phyloP scores from a whole-genome alignment of 768 basidiomycete species.

The Hydnomerulius pinastri region DNA sequence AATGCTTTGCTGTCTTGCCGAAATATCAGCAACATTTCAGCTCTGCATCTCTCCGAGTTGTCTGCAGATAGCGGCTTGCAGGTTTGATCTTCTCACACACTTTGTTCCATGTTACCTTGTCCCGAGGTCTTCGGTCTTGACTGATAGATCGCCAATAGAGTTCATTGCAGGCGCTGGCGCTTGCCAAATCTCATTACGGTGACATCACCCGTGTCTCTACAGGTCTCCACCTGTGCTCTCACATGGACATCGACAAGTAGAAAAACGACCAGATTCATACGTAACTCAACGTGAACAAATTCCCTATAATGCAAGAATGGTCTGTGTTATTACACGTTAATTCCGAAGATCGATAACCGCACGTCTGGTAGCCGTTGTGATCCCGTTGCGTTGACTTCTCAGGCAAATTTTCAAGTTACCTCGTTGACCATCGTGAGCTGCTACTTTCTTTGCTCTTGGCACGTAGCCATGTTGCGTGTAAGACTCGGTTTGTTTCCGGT shows the following conservation, averaged over 20 bases:
- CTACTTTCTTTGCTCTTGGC: neutral
- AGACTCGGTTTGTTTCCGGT: neutral
- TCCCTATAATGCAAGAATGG: no score
- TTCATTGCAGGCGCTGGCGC: neutral
- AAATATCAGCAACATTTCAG: conserved; percentile 6
- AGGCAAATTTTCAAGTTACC: neutral
- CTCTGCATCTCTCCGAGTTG: neutral
- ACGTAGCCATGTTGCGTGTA: neutral
- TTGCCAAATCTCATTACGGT: neutral
- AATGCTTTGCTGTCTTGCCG: conserved; percentile 4
- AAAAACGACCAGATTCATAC: neutral
- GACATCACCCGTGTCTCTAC: conserved; percentile 5
- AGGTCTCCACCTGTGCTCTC: no score
- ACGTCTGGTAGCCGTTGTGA: neutral
- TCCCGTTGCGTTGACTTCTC: neutral
- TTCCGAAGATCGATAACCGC: no score
- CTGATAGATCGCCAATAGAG: neutral
- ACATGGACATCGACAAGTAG: neutral
- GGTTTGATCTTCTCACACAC: conserved; percentile 17
- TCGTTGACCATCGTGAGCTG: neutral
- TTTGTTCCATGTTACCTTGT: conserved; percentile 18
- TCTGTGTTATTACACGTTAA: no score
- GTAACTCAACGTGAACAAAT: neutral
- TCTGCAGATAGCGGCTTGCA: no score
- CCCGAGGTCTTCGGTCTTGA: conserved; percentile 4